Percentiles rank a stretch among this genome's conserved stretches.
Evolutionary conservation across 805 yeast genomes (phyloP).

Genomic region (Candida sanyiensis): DNA sequence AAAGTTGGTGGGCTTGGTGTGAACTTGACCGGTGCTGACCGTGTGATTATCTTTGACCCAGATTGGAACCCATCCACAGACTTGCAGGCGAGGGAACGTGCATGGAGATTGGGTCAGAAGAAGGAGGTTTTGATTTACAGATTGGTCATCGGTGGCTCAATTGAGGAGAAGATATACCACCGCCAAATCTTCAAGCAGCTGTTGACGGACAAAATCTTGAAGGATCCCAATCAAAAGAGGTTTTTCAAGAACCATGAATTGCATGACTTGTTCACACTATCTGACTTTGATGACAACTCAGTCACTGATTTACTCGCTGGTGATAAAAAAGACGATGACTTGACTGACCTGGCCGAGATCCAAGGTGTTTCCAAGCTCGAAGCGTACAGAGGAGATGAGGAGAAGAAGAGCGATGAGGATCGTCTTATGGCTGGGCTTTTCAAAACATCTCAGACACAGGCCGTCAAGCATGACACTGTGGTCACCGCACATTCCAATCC

Average conservation of each 20-base stretch:
- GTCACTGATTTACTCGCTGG: conserved; percentile 28
- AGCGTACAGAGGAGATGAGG: conserved; percentile 42
- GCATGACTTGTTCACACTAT: conserved; percentile 82
- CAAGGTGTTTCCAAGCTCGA: conserved; percentile 73
- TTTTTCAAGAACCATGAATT: conserved; percentile 90
- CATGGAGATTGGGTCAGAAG: conserved; percentile 96
- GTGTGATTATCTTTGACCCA: conserved; percentile 92
- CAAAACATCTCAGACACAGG: conserved; percentile 66
- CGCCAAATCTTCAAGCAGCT: conserved; percentile 95
- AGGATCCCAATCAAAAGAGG: conserved; percentile 91
- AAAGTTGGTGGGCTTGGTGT: conserved; percentile 96
- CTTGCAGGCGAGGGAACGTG: conserved; percentile 92
- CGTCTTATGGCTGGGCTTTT: conserved; percentile 72
- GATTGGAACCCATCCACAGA: conserved; percentile 99
- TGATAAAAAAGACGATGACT: conserved; percentile 52
- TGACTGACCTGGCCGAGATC: conserved; percentile 55
- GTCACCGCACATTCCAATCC: conserved; percentile 42
- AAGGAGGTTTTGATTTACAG: conserved; percentile 87
- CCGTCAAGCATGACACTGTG: conserved; percentile 74
- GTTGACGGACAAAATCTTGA: conserved; percentile 84
- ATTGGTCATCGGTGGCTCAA: conserved; percentile 89
- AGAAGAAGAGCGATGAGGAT: conserved; percentile 44
- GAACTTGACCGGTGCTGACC: conserved; percentile 88
- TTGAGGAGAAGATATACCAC: conserved; percentile 95
- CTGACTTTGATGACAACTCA: conserved; percentile 50